Evolutionary conservation across 306 rosid genomes (phyloP).

Genomic region (Cicer pinnatifidum): DNA sequence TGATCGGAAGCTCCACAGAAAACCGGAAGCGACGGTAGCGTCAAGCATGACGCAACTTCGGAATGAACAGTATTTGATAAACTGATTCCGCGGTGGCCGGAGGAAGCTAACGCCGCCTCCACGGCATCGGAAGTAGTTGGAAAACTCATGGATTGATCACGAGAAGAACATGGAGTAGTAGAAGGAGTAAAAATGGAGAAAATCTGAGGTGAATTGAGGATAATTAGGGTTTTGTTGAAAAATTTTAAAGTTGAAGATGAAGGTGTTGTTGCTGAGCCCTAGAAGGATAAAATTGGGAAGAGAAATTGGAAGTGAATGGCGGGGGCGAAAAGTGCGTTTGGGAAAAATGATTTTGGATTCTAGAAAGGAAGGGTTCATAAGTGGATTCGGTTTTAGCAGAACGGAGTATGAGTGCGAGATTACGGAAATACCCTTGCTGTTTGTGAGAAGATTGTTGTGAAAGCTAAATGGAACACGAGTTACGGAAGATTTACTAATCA

Average conservation of each 20-base stretch:
- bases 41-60: conserved; percentile 88
- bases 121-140: conserved; percentile 49
- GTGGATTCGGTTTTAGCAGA: conserved; percentile 50
- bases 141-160: conserved; percentile 67
- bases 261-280: conserved; percentile 58
- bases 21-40: conserved; percentile 90
- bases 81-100: conserved; percentile 67
- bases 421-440: conserved; percentile 44
- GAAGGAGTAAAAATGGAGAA: conserved; percentile 46
- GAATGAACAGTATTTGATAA: conserved; percentile 81
- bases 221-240: conserved; percentile 53
- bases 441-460: not conserved
- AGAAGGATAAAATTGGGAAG: conserved; percentile 60
- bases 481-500: too few relatives aligned
- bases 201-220: conserved; percentile 42
- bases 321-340: conserved; percentile 73
- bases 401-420: not conserved
- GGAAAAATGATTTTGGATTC: conserved; percentile 52
- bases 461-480: conserved; percentile 31
- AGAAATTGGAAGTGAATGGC: conserved; percentile 73
- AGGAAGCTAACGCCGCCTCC: conserved; percentile 16
- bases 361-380: conserved; percentile 18
- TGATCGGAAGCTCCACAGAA: conserved; percentile 81
- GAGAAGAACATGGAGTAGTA: conserved; percentile 65
- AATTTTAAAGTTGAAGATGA: not conserved